Conservation (phyloP, 2,329 filamentous ascomycete genomes). For the Ophiostoma pallidulum region DNA sequence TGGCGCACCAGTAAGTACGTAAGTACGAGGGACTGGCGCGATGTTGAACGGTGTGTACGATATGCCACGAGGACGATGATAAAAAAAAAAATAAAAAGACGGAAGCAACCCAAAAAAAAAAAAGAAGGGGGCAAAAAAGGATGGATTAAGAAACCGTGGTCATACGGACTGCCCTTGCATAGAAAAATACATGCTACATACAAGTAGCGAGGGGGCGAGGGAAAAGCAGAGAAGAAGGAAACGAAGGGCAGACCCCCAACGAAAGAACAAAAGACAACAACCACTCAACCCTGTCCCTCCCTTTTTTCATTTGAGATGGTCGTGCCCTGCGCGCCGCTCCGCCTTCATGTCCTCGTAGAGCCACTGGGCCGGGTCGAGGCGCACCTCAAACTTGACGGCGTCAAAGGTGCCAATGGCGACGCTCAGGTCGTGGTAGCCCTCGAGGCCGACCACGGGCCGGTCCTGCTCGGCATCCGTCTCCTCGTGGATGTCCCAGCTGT, state of each 20-base stretch:
- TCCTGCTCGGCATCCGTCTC: slow-evolving; percentile 57
- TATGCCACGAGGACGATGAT: neutral
- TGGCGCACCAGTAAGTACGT: slow-evolving; percentile 29
- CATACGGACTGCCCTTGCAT: too few relatives aligned
- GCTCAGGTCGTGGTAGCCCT: slow-evolving; percentile 62
- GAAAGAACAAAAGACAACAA: too few relatives aligned
- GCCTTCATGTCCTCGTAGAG: slow-evolving; percentile 34
- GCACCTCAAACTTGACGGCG: slow-evolving; percentile 56
- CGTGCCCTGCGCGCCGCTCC: too few relatives aligned
- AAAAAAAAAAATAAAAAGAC: neutral
- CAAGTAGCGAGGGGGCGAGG: too few relatives aligned
- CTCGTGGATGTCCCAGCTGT: slow-evolving; percentile 65
- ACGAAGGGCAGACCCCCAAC: too few relatives aligned
- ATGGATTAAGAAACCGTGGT: too few relatives aligned
- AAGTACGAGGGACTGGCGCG: neutral
- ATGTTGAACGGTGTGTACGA: neutral
- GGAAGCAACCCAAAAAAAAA: neutral
- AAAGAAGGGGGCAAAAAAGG: too few relatives aligned
- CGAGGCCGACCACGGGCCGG: slow-evolving; percentile 54
- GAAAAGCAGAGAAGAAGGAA: neutral
- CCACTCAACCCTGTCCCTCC: too few relatives aligned
- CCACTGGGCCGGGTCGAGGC: slow-evolving; percentile 53
- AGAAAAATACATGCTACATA: too few relatives aligned
- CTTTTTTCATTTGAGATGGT: too few relatives aligned
- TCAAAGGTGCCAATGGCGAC: slow-evolving; percentile 64